These are phyloP conservation scores for Ulota crispa DNA, from an alignment of 225 moss, liverwort and hornwort genomes.

Conservation along the genomic window DNA sequence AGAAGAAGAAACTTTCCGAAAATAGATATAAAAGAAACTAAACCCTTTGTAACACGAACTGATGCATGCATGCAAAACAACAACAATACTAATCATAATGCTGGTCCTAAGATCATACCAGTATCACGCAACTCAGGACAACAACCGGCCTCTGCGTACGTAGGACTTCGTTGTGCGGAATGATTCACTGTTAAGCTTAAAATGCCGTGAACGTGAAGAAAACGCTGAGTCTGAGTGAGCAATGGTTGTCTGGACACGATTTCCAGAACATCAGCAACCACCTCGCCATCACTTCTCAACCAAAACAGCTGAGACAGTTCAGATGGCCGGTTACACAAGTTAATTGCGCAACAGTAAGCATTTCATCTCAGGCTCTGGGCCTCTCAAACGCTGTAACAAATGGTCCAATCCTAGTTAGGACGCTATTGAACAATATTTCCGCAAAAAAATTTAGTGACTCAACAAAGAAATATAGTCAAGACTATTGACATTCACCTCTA, in stretches of 20 bases:
- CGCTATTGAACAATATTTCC: background rate
- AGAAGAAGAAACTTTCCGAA: background rate
- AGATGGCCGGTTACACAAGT: background rate
- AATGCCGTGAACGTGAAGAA: background rate
- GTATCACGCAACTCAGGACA: background rate
- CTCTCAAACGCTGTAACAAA: background rate
- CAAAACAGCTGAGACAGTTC: background rate
- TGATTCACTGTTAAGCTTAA: background rate
- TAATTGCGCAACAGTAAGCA: background rate
- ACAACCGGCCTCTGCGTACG: background rate
- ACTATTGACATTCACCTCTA: background rate
- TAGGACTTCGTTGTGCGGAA: background rate
- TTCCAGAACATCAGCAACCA: background rate
- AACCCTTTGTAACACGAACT: background rate
- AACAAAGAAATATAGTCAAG: background rate
- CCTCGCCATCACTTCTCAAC: background rate
- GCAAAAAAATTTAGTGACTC: background rate
- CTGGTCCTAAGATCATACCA: background rate
- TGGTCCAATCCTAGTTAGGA: background rate
- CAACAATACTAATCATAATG: too few relatives aligned
- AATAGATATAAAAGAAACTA: too few relatives aligned
- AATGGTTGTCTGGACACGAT: background rate
- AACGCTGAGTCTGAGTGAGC: background rate
- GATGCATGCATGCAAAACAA: background rate
- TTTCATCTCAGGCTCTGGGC: background rate